Evolutionary conservation across 108 stramenopile genomes (phyloP).

Genomic region (Pseudonitzschia pungens): DNA sequence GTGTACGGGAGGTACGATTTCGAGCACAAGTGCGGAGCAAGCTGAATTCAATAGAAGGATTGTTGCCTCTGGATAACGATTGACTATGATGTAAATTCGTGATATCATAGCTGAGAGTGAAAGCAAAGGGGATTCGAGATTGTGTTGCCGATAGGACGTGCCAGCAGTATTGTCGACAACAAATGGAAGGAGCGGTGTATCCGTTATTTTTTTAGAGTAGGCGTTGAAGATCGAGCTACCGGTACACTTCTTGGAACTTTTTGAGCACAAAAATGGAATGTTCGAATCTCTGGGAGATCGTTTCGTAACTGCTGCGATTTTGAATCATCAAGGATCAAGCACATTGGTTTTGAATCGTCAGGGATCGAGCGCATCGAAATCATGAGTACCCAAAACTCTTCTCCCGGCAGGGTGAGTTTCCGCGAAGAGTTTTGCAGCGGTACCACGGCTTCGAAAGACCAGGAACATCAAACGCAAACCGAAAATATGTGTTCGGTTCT

Average conservation of each 20-base stretch:
- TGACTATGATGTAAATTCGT: not conserved
- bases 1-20: too few relatives aligned
- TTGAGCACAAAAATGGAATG: too few relatives aligned
- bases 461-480: not conserved
- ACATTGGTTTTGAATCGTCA: too few relatives aligned
- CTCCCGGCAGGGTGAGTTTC: not conserved
- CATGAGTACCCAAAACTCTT: slow-evolving; percentile 1
- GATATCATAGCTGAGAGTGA: not conserved
- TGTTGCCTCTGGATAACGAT: not conserved
- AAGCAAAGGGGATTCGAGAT: not conserved
- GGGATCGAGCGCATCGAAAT: not conserved
- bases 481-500: slow-evolving; percentile 43
- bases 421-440: not conserved
- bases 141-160: not conserved
- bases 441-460: not conserved
- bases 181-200: not conserved
- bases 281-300: too few relatives aligned
- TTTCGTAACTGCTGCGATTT: too few relatives aligned
- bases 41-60: not conserved
- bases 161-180: not conserved
- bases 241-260: too few relatives aligned
- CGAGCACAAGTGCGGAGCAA: too few relatives aligned
- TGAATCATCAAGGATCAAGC: too few relatives aligned
- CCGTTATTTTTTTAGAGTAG: too few relatives aligned
- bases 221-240: too few relatives aligned